These are phyloP conservation scores for Vitis hybrid DNA, from an alignment of 177 flowering plant genomes.

Conservation along the genomic window DNA sequence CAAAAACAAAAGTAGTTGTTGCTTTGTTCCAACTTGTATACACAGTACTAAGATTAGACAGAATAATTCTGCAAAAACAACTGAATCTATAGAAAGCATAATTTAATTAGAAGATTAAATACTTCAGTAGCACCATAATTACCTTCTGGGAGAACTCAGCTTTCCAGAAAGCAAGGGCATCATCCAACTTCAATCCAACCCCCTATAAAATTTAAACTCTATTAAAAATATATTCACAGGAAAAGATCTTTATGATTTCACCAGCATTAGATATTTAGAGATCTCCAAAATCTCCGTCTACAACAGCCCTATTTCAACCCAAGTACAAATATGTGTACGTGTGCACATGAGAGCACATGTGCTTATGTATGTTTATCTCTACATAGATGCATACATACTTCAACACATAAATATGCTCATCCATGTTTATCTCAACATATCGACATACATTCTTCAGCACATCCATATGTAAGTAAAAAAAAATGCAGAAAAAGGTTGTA, in stretches of 20 bases:
- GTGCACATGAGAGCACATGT: too few species aligned
- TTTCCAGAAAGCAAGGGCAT: constrained; percentile 95
- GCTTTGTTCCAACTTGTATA: constrained; percentile 1
- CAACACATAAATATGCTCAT: too few species aligned
- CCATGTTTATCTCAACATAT: too few species aligned
- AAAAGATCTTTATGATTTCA: neutral
- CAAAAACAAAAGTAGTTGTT: neutral
- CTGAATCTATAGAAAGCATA: neutral
- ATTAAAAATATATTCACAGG: neutral
- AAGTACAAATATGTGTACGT: too few species aligned
- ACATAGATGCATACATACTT: too few species aligned
- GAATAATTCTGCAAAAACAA: neutral
- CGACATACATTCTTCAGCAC: too few species aligned
- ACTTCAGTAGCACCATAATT: constrained; percentile 7
- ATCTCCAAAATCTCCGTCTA: too few species aligned
- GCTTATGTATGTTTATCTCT: too few species aligned
- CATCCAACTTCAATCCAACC: constrained; percentile 93
- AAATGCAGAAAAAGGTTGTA: too few species aligned
- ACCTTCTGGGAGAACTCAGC: constrained; percentile 92
- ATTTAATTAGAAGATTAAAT: neutral
- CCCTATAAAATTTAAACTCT: constrained; percentile 41
- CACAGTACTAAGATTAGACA: neutral
- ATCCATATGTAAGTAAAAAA: too few species aligned
- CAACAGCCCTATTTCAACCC: too few species aligned
- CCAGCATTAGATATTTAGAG: neutral